Evolutionary conservation across 352 stramenopile genomes (phyloP).

Genomic region (Phytophthora rubi): DNA sequence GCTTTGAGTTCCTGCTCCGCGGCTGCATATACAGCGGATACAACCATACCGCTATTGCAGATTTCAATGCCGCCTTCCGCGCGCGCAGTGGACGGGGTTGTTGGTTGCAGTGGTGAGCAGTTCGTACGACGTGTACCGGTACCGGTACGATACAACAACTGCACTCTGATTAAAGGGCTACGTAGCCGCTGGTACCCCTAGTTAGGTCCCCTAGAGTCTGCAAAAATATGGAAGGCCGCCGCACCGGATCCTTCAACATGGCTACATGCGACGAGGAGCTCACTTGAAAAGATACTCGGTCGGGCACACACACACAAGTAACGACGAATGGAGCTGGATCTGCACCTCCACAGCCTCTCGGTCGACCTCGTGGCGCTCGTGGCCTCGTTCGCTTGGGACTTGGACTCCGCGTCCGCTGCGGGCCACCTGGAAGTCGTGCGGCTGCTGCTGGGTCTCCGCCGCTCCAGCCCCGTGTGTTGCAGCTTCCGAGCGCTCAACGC

Average conservation of each 20-base stretch:
- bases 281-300: constrained; percentile 23
- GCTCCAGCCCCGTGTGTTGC: constrained; percentile 10
- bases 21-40: too few species aligned
- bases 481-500: constrained; percentile 33
- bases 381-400: constrained; percentile 39
- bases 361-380: constrained; percentile 37
- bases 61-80: too few species aligned
- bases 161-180: too few species aligned
- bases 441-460: constrained; percentile 22
- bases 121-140: too few species aligned
- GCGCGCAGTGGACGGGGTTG: too few species aligned
- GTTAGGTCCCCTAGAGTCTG: neutral
- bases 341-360: constrained; percentile 13
- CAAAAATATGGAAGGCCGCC: neutral
- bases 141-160: too few species aligned
- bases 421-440: constrained; percentile 37
- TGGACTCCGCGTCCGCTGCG: constrained; percentile 31
- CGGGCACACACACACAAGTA: neutral
- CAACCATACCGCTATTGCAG: too few species aligned
- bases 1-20: neutral
- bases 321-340: constrained; percentile 17
- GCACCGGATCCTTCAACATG: constrained; percentile 2
- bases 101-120: too few species aligned
- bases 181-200: too few species aligned
- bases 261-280: constrained; percentile 30